Percentiles rank a stretch among this genome's conserved stretches.
Evolutionary conservation across 2,329 filamentous ascomycete species (phyloP).

Genomic region (Aureobasidium vineae): DNA sequence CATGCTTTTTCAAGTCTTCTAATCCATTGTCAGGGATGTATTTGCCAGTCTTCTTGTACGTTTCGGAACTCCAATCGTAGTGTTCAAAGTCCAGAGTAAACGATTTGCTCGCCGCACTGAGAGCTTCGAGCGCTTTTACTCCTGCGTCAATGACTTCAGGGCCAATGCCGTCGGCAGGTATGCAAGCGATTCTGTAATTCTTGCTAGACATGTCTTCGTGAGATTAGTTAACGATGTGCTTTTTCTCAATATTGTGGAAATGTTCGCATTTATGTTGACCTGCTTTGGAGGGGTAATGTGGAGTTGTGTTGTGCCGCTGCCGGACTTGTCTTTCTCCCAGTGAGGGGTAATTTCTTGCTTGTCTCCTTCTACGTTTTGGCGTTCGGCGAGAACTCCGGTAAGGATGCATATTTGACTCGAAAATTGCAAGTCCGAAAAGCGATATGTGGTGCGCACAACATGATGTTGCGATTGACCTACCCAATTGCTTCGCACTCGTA

Average conservation of each 20-base stretch:
- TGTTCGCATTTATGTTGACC: background rate
- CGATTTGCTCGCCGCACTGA: conserved; percentile 50
- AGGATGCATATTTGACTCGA: background rate
- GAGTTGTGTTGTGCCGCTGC: background rate
- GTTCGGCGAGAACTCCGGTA: background rate
- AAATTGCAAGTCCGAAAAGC: background rate
- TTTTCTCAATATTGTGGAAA: background rate
- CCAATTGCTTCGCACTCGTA: background rate
- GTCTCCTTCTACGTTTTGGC: background rate
- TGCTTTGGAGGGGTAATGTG: background rate
- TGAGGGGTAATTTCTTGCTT: conserved; percentile 5
- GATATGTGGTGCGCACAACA: background rate
- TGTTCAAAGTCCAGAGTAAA: conserved; percentile 62
- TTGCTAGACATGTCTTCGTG: background rate
- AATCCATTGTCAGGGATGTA: conserved; percentile 63
- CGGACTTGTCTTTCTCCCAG: conserved; percentile 11
- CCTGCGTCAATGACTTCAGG: conserved; percentile 65
- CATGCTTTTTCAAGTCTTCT: conserved; percentile 56
- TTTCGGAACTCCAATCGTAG: conserved; percentile 66
- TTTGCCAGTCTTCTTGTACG: conserved; percentile 63
- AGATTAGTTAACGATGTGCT: too few species aligned
- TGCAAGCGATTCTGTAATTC: conserved; percentile 57
- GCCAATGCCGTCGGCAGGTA: conserved; percentile 69
- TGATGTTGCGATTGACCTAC: background rate
- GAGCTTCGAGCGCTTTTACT: conserved; percentile 59